Evolutionary conservation across 2,329 filamentous ascomycete species (phyloP).

Genomic region (Diaporthe capsici): DNA sequence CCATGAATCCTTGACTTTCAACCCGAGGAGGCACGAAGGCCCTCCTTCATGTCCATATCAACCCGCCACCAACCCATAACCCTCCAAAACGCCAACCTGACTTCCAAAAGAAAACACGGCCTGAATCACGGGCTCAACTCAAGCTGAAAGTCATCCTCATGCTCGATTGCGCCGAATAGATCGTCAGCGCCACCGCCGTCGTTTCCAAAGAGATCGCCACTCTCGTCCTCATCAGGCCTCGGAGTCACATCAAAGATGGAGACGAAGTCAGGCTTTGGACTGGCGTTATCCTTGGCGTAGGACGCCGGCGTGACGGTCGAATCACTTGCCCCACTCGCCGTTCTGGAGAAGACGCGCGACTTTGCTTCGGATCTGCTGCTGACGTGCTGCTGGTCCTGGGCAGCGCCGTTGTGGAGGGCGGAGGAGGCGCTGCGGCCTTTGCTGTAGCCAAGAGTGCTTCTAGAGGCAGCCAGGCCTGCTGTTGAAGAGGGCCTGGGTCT

Average conservation of each 20-base stretch:
- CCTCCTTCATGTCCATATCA: neutral
- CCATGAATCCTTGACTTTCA: neutral
- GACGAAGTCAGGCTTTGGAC: constrained; percentile 63
- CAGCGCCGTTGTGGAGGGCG: constrained; percentile 53
- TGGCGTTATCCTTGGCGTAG: constrained; percentile 52
- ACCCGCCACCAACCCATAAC: neutral
- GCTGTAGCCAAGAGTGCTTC: constrained; percentile 87
- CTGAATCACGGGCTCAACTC: constrained; percentile 29
- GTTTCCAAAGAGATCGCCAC: constrained; percentile 63
- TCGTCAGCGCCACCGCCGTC: neutral
- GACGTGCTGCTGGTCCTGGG: constrained; percentile 43
- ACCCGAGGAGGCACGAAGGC: neutral
- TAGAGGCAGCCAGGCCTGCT: constrained; percentile 75
- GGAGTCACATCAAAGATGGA: constrained; percentile 66
- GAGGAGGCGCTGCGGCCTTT: constrained; percentile 76
- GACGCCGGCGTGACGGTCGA: constrained; percentile 64
- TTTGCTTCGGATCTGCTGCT: constrained; percentile 40
- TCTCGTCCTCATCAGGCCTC: constrained; percentile 59
- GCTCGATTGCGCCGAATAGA: neutral
- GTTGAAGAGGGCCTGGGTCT: constrained; percentile 59
- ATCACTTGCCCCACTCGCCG: constrained; percentile 54
- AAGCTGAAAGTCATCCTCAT: constrained; percentile 34
- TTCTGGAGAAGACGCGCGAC: constrained; percentile 47
- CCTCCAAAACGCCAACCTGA: neutral
- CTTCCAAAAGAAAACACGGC: neutral